Evolutionary conservation across 2,329 filamentous ascomycete genomes (phyloP), one percentile per base, ranked within the genome.

Genomic region (Geosmithia flava): DNA sequence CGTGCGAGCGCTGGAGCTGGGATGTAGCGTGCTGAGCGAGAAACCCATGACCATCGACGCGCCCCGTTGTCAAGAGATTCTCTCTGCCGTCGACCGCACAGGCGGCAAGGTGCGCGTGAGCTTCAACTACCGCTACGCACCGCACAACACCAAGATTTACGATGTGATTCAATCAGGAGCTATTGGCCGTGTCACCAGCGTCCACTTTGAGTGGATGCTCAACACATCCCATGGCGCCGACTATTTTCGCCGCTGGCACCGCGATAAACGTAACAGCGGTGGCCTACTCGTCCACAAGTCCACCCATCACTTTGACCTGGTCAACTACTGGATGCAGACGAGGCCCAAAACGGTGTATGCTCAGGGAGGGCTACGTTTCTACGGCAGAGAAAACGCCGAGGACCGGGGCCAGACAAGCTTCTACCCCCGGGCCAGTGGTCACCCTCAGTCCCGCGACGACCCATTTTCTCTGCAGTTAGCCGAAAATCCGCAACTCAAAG

Each of bases 11-110:
- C 63, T 82, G 45, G 75, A 80, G 52, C 62, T 79, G 1, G 78
- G 77, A 16, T 78, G 76, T 54, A 71, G 75, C 51, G 77, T 80
- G 0, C 66, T 81, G n/a, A 81, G 74, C 0, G 78, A 81, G 55
- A 82, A 82, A 58, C 78, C 78, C 4, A 81, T 81, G 78, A 81
- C 78, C 1, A 75, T 80, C 53, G 76, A 81, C 54, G 73, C 68
- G 0, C 65, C 69, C 2, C 69, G 75, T 2, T 79, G 75, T 56
- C 39, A 65, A 61, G 64, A 69, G 47, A 79, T 80, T 52, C 67
- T 80, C 52, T 66, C 69, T 52, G 72, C 75, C 13, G 76, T 76
- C 16, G 67, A 73, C 46, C 63, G 68, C 17, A 76, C 73, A 0
- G n/a, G 20, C 3, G 59, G 62, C 13, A 66, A 68, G 40, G 68